phyloP scores from a whole-genome alignment of 2,329 filamentous ascomycete genomes.

The Laburnicola sp. region DNA sequence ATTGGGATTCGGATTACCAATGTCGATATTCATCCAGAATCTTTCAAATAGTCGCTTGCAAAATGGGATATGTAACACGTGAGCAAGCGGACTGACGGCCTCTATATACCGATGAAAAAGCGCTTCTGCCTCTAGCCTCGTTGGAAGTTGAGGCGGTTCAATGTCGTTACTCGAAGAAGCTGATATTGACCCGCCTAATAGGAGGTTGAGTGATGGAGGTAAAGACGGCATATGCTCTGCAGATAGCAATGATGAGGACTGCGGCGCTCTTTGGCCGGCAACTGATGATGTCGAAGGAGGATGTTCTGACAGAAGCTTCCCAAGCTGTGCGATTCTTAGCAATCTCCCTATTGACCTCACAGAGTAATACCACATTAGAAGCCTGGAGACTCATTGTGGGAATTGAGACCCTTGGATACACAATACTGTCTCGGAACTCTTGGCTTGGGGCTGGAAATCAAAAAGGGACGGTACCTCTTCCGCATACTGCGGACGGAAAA shows the following conservation, averaged over 20 bases:
- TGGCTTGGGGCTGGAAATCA: too few relatives aligned
- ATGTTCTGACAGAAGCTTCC: conserved; percentile 44
- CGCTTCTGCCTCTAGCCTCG: conserved; percentile 41
- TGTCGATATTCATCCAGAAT: conserved; percentile 43
- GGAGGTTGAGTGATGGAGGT: conserved; percentile 40
- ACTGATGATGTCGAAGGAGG: conserved; percentile 36
- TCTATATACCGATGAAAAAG: conserved; percentile 41
- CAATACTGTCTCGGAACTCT: too few relatives aligned
- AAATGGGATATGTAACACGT: conserved; percentile 43
- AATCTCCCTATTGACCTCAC: neutral
- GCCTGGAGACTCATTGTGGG: too few relatives aligned
- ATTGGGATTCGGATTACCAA: conserved; percentile 42
- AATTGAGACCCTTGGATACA: too few relatives aligned
- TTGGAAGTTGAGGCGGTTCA: conserved; percentile 38
- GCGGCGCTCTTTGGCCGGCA: conserved; percentile 40
- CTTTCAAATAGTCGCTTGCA: conserved; percentile 44
- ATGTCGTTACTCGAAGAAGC: conserved; percentile 34
- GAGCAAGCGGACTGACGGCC: conserved; percentile 44
- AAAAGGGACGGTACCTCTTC: conserved; percentile 44
- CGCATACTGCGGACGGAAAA: conserved; percentile 45
- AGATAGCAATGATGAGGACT: conserved; percentile 40
- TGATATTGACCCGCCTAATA: conserved; percentile 38
- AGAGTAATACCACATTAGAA: neutral
- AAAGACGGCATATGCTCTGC: conserved; percentile 45
- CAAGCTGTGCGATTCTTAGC: conserved; percentile 34